Evolutionary conservation across 139 green algal species (phyloP).

Genomic region (Dunaliella sp.): DNA sequence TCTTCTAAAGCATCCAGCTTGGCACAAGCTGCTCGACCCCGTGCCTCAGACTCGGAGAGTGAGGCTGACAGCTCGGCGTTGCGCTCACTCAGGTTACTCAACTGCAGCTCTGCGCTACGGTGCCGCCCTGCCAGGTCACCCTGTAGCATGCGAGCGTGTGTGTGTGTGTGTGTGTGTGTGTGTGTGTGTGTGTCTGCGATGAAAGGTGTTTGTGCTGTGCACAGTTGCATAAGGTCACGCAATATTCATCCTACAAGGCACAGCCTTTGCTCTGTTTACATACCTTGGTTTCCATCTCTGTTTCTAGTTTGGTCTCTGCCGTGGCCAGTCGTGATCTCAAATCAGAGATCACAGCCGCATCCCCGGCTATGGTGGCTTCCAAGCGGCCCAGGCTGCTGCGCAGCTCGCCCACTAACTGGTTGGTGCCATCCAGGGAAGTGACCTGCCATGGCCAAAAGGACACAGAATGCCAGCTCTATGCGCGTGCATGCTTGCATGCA

Average conservation of each 20-base stretch:
- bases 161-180: background rate
- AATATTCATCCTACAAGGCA: no score
- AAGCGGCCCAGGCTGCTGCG: slow-evolving; percentile 12
- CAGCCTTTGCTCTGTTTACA: no score
- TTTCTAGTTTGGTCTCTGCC: slow-evolving; percentile 23
- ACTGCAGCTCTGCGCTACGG: slow-evolving; percentile 8
- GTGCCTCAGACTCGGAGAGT: slow-evolving; percentile 22
- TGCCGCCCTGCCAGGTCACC: background rate
- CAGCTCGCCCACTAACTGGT: background rate
- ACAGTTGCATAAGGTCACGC: no score
- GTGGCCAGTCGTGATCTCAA: slow-evolving; percentile 19
- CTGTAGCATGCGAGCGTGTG: background rate
- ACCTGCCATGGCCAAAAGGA: background rate
- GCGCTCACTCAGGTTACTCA: background rate
- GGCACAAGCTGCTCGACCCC: background rate
- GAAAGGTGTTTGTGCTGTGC: no score
- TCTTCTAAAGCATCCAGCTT: slow-evolving; percentile 27
- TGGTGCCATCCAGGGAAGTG: background rate
- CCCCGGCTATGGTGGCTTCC: slow-evolving; percentile 27
- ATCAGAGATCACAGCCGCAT: slow-evolving; percentile 26
- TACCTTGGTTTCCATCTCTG: slow-evolving; percentile 6
- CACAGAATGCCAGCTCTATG: background rate
- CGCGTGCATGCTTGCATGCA: background rate
- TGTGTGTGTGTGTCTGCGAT: no score
- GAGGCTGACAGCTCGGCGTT: background rate